A percentile compares a stretch with the other conserved stretches of the same genome.
These are phyloP conservation scores for Sanguinoderma infundibulare DNA, from an alignment of 1,284 basidiomycete species.

Conservation along the genomic window DNA sequence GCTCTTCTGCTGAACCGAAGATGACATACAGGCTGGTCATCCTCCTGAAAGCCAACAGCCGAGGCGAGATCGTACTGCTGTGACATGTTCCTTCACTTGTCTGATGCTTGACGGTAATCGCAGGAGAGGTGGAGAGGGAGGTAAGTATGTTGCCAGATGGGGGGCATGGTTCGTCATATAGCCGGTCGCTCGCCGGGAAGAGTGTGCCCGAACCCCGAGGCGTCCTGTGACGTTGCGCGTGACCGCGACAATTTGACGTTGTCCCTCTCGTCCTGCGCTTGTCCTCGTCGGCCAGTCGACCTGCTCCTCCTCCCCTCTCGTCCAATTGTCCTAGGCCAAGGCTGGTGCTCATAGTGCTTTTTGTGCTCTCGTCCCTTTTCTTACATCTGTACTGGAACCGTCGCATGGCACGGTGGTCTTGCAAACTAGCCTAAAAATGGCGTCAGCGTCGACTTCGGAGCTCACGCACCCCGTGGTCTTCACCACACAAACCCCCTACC, in stretches of 20 bases:
- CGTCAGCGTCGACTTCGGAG: slow-evolving; percentile 33
- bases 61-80: slow-evolving; percentile 31
- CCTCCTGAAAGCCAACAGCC: slow-evolving; percentile 34
- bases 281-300: too few relatives aligned
- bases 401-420: neutral
- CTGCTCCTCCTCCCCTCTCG: too few relatives aligned
- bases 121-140: neutral
- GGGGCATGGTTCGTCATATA: neutral
- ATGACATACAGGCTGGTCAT: slow-evolving; percentile 32
- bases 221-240: neutral
- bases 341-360: neutral
- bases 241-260: slow-evolving; percentile 21
- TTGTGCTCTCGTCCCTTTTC: neutral
- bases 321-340: too few relatives aligned
- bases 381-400: neutral
- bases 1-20: too few relatives aligned
- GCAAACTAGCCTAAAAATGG: slow-evolving; percentile 19
- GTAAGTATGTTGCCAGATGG: neutral
- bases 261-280: neutral
- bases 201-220: neutral
- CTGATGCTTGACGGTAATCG: neutral
- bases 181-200: neutral
- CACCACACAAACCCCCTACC: slow-evolving; percentile 80
- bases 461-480: slow-evolving; percentile 72
- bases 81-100: neutral